Evolutionary conservation across 1,284 basidiomycete genomes (phyloP), one percentile per base, ranked within the genome.

Genomic region (Agaricales sp.): DNA sequence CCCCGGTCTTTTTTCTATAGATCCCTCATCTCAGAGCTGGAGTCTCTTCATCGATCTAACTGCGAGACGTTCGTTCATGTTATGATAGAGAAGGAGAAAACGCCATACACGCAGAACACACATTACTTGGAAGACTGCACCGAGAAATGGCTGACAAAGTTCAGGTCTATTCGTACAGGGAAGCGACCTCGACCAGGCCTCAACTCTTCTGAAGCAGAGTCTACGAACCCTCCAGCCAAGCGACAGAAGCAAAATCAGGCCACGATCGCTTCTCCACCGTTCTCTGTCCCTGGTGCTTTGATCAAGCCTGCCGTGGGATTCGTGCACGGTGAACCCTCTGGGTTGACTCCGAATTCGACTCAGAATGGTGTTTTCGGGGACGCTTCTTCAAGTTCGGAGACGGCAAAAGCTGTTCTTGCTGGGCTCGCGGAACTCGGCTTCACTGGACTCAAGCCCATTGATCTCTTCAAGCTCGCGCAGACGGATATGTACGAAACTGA

Each of bases 401-500:
- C 55, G 30, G 21, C 64, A 22, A 53, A 57, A 3, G 52, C 55
- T 2, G 63, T 60, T 0, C 55, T 73, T 0, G 59, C 64, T 0
- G 46, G 51, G 2, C 60, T 74, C 3, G 61, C 66, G 0, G 54
- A 52, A 23, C 48, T 68, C 1, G 71, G 73, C 0, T 66, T 62
- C 43, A 21, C 48, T 1, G 62, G 62, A 4, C 41, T 67, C 35
- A 59, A 50, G 14, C 57, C 52, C 8, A 66, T 63, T 2, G 69
- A 75, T 49, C 58, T 78, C 0, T 62, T 57, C 8, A 67, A 64
- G 53, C 61, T 77, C 12, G 59, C 58, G 20, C 57, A 61, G 0
- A 54, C 63, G 0, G 74, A 75, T 51, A 55, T 63, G 49, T 74
- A 66, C 52, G 71, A 75, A 54, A 62, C 67, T 2, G 74, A 75